Conservation (phyloP, 352 stramenopile species). For the Pythium sp. region DNA sequence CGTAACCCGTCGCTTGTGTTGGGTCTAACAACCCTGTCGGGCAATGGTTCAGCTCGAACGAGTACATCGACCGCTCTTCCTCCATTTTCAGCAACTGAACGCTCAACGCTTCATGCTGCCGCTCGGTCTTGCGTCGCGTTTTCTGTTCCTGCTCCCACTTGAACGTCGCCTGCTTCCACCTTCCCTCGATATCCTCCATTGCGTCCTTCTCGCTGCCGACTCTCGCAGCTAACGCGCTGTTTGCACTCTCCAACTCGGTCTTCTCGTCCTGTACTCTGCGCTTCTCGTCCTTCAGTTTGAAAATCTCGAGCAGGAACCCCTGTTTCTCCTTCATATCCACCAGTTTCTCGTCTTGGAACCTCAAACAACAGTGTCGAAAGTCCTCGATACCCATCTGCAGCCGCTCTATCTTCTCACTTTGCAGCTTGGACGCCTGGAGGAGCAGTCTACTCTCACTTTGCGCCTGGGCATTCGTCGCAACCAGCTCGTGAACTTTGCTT, state of each 20-base stretch:
- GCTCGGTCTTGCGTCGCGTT: conserved; percentile 32
- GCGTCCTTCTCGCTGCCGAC: conserved; percentile 52
- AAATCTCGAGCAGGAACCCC: conserved; percentile 36
- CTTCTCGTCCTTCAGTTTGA: conserved; percentile 53
- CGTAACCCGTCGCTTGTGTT: conserved; percentile 28
- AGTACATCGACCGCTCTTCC: conserved; percentile 50
- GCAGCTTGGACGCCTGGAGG: background rate
- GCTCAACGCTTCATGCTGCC: conserved; percentile 28
- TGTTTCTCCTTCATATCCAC: conserved; percentile 42
- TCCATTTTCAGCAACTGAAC: conserved; percentile 46
- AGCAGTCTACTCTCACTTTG: background rate
- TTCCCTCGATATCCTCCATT: conserved; percentile 52
- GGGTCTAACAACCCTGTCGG: conserved; percentile 31
- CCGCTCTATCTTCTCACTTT: background rate
- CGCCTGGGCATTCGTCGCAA: background rate
- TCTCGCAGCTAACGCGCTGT: conserved; percentile 24
- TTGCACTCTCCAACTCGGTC: conserved; percentile 23
- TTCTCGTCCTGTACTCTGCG: conserved; percentile 29
- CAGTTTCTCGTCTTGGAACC: conserved; percentile 22
- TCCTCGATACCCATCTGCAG: conserved; percentile 9
- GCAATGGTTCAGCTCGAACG: conserved; percentile 33
- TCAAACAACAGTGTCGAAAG: background rate
- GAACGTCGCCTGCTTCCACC: conserved; percentile 49
- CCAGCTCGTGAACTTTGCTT: background rate
- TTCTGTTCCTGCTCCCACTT: conserved; percentile 56